Base-by-base conservation (phyloP, 2,329 filamentous ascomycete genomes). In the Lasiodiplodia theobromae region DNA sequence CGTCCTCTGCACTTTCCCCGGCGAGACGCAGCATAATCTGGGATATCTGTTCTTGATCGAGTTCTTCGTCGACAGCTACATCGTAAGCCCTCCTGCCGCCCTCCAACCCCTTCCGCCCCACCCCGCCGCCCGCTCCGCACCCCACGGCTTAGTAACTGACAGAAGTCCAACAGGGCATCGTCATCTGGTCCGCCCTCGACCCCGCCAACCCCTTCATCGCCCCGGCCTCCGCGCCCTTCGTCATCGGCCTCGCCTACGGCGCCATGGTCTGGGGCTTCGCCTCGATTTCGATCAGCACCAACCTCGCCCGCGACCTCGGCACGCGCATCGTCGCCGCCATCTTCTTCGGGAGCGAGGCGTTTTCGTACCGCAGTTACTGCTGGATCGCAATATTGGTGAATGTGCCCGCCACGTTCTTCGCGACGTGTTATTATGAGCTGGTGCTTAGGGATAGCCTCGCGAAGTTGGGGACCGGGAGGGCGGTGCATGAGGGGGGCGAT, bases 1-100 rank as follows among this genome's bases (percentile, higher is more conserved):
- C 57, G 84, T 89, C 52, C 79, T 89, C 11, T 87, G 83, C 75
- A 80, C 84, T 3, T 87, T 87, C 73, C 86, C 86, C 0, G 81
- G 78, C 28, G 72, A 81, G 0, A 81, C 77, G 18, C 84, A 88
- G 73, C 84, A 81, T 6, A 87, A 85, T 71, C 78, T 86, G 49
- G 87, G 86, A 16, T 88, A 85, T 73, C 74, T 89, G 0, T 86
- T 89, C 77, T 74, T 88, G 65, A 85, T 85, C 69, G 87, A 89
- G 73, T 89, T 86, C 74, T 87, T 89, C 71, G 86, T 86, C 34
- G 84, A 86, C 73, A 79, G 77, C 67, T 88, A 88, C 76, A 85
- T 89, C 67, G 81, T 80, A 71, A 71, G 77, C n/a, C 52, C 25
- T 12, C n/a, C n/a, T n/a, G n/a, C n/a, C n/a, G 54, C 44, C 5